Evolutionary conservation across 768 basidiomycete genomes (phyloP).

Genomic region (Kwoniella pini): DNA sequence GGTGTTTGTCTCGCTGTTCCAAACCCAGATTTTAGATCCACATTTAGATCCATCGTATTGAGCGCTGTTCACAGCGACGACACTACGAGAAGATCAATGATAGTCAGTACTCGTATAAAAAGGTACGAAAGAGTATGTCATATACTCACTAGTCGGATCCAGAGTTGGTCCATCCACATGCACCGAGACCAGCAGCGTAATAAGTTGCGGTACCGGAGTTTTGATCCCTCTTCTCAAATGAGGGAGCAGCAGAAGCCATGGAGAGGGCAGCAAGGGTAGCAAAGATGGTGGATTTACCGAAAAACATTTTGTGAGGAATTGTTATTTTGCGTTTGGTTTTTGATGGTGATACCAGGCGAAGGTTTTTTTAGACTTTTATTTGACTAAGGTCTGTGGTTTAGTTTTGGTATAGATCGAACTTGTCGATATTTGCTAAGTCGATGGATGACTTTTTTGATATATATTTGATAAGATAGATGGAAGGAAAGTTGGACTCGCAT

Average conservation of each 20-base stretch:
- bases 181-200: slow-evolving; percentile 22
- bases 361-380: slow-evolving; percentile 1
- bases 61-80: slow-evolving; percentile 45
- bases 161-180: slow-evolving; percentile 31
- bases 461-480: not conserved
- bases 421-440: not conserved
- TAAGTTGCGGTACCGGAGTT: slow-evolving; percentile 31
- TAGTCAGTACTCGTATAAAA: no score
- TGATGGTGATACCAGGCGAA: not conserved
- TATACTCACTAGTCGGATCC: slow-evolving; percentile 29
- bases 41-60: slow-evolving; percentile 31
- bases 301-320: slow-evolving; percentile 31
- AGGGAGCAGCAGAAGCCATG: slow-evolving; percentile 15
- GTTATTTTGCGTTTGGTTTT: not conserved
- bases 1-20: slow-evolving; percentile 14
- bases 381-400: not conserved
- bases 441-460: slow-evolving; percentile 9
- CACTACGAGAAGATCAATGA: no score
- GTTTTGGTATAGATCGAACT: not conserved
- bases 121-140: no score
- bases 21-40: slow-evolving; percentile 18
- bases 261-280: slow-evolving; percentile 17
- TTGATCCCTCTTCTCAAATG: slow-evolving; percentile 27
- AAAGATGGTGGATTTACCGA: slow-evolving; percentile 16
- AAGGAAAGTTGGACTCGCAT: not conserved